Conservation (phyloP, 2,329 filamentous ascomycete species). For the Zarea fungicola region DNA sequence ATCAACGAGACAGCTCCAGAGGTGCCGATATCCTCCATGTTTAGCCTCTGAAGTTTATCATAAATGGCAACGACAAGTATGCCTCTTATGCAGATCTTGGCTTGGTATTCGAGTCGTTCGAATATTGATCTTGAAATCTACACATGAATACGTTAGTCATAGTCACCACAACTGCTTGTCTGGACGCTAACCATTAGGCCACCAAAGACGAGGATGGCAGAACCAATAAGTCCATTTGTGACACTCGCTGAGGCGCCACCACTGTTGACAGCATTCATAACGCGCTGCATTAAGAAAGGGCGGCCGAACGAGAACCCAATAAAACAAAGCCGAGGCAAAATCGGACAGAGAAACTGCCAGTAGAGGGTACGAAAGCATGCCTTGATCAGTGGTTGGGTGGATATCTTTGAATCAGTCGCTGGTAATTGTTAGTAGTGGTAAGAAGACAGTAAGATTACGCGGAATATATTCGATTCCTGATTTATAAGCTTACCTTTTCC, state of each 20-base stretch:
- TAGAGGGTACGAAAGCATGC: not conserved
- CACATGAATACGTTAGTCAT: not conserved
- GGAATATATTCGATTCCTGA: no score
- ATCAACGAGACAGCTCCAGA: conserved; percentile 6
- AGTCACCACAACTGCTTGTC: not conserved
- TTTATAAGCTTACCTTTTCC: no score
- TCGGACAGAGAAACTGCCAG: not conserved
- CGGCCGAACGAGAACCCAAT: conserved; percentile 4
- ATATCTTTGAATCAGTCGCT: not conserved
- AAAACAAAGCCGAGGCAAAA: conserved; percentile 1
- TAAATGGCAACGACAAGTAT: not conserved
- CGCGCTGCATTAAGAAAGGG: conserved; percentile 6
- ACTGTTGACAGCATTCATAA: not conserved
- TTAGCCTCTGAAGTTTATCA: conserved; percentile 1
- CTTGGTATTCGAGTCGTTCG: not conserved
- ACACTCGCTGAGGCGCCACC: not conserved
- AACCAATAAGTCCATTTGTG: conserved; percentile 1
- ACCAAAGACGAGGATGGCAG: conserved; percentile 5
- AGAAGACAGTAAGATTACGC: no score
- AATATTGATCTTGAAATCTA: conserved; percentile 2
- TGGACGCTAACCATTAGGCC: not conserved
- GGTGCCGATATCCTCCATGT: not conserved
- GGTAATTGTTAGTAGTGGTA: no score
- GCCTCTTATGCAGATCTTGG: not conserved
- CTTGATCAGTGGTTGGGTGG: not conserved